phyloP scores from a whole-genome alignment of 2,329 filamentous ascomycete genomes.

The Hirsutella minnesotensis region DNA sequence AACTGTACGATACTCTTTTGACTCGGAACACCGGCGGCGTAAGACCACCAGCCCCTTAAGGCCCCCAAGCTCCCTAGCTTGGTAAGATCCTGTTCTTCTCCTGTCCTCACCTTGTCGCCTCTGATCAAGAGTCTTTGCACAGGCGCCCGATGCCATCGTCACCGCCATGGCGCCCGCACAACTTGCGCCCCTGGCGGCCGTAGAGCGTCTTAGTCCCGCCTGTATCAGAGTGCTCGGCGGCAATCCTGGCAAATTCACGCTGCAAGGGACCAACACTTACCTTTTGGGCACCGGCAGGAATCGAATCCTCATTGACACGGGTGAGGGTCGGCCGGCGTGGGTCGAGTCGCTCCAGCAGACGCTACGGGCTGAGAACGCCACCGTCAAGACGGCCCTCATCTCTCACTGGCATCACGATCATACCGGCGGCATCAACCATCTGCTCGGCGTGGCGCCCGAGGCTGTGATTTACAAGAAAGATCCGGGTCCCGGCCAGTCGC shows the following conservation, averaged over 20 bases:
- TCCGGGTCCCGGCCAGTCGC: constrained; percentile 36
- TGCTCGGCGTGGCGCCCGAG: constrained; percentile 51
- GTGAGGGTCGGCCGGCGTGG: constrained; percentile 71
- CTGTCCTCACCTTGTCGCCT: no score
- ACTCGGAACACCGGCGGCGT: no score
- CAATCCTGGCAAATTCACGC: constrained; percentile 74
- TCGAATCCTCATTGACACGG: constrained; percentile 82
- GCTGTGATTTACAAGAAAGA: constrained; percentile 56
- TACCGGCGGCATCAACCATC: constrained; percentile 59
- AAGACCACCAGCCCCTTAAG: no score
- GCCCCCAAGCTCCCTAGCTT: no score
- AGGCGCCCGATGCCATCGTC: no score
- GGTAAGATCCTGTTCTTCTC: no score
- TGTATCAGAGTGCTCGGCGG: constrained; percentile 79
- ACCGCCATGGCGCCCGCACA: not conserved
- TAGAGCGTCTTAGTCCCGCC: constrained; percentile 65
- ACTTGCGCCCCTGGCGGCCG: constrained; percentile 54
- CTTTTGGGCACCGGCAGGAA: constrained; percentile 63
- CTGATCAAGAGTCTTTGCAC: no score
- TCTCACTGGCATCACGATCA: constrained; percentile 95
- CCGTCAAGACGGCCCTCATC: constrained; percentile 58
- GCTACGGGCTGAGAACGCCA: constrained; percentile 55
- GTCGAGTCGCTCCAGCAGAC: constrained; percentile 49
- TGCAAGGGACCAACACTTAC: constrained; percentile 88
- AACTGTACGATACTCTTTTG: no score